phyloP scores from a whole-genome alignment of 108 stramenopile genomes.

The Chaetoceros tenuissimus region DNA sequence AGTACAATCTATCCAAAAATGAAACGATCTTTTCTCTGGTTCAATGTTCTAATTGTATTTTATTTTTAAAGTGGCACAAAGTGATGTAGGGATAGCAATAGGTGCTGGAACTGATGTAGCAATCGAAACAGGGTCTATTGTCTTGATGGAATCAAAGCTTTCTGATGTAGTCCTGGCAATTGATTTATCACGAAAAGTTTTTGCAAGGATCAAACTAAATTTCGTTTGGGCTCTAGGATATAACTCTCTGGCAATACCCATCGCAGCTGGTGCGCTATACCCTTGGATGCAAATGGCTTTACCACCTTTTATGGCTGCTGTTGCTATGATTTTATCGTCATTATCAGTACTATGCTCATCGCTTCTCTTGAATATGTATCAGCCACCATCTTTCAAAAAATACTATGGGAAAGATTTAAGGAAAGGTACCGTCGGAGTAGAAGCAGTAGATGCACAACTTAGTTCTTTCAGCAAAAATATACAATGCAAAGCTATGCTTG shows the following conservation, averaged over 20 bases:
- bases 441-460: slow-evolving; percentile 17
- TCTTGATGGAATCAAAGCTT: slow-evolving; percentile 67
- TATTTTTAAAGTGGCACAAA: slow-evolving; percentile 66
- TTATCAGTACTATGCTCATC: slow-evolving; percentile 48
- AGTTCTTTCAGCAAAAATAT: slow-evolving; percentile 10
- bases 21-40: not conserved
- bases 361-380: slow-evolving; percentile 32
- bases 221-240: slow-evolving; percentile 80
- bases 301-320: slow-evolving; percentile 68
- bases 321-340: slow-evolving; percentile 70
- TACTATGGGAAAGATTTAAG: slow-evolving; percentile 32
- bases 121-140: slow-evolving; percentile 78
- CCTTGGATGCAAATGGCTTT: slow-evolving; percentile 46
- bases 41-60: not conserved
- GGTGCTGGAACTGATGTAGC: slow-evolving; percentile 85
- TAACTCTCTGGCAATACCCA: slow-evolving; percentile 76
- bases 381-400: slow-evolving; percentile 30
- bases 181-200: slow-evolving; percentile 61
- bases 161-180: slow-evolving; percentile 64
- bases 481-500: not conserved
- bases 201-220: slow-evolving; percentile 71
- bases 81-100: slow-evolving; percentile 85
- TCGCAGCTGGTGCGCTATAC: slow-evolving; percentile 81
- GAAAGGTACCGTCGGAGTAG: slow-evolving; percentile 29
- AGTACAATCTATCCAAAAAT: not conserved